These are phyloP conservation scores for Coleophoma crateriformis DNA, from an alignment of 2,329 filamentous ascomycete species.

Conservation along the genomic window DNA sequence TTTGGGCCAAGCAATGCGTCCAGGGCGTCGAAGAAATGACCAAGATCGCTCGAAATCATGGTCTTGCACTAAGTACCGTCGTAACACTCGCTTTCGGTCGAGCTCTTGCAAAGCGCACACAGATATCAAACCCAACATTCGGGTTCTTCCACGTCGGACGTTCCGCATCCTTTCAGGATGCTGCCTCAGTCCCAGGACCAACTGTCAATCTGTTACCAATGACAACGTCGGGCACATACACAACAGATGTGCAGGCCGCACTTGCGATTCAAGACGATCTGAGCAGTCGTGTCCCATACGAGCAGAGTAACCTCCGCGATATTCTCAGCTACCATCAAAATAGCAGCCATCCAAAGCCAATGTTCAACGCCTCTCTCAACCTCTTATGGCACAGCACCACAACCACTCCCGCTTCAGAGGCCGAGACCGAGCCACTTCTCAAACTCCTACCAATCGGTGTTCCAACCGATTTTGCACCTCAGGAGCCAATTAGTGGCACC, in stretches of 20 bases:
- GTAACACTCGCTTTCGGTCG: constrained; percentile 1
- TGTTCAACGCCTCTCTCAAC: constrained; percentile 3
- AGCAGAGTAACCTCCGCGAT: constrained; percentile 1
- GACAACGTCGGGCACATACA: neutral
- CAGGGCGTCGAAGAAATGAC: neutral
- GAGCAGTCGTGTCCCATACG: neutral
- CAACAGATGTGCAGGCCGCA: neutral
- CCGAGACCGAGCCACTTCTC: neutral
- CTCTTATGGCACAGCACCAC: neutral
- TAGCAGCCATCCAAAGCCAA: neutral
- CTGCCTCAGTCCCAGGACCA: neutral
- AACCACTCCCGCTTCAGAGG: neutral
- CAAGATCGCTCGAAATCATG: neutral
- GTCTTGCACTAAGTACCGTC: neutral
- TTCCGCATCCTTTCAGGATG: neutral
- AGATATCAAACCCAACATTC: neutral
- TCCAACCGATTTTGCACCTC: constrained; percentile 1
- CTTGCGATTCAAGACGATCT: neutral
- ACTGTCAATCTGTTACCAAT: constrained; percentile 2
- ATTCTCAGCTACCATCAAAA: neutral
- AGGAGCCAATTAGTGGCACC: neutral
- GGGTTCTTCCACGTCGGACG: constrained; percentile 3
- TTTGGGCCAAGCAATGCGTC: neutral
- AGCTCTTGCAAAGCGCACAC: neutral
- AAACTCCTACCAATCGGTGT: neutral